phyloP scores from a whole-genome alignment of 768 basidiomycete species.

The Heimioporus sp. region DNA sequence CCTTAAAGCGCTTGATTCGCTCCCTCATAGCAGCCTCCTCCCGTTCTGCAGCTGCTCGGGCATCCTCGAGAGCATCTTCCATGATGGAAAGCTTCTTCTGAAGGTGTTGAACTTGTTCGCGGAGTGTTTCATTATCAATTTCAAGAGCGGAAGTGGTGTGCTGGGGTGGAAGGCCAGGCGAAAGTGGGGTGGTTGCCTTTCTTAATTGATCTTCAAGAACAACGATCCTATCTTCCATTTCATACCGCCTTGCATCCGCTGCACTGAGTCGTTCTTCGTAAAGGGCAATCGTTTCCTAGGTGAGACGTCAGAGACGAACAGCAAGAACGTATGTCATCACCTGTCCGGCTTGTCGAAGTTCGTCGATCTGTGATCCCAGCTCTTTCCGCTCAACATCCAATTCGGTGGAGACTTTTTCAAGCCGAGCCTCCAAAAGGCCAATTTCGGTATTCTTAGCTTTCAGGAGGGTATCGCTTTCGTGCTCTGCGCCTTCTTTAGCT shows the following conservation, averaged over 20 bases:
- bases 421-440: constrained; percentile 45
- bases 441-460: constrained; percentile 64
- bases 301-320: neutral
- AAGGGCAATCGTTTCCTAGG: constrained; percentile 87
- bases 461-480: constrained; percentile 48
- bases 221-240: constrained; percentile 66
- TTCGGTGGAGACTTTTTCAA: constrained; percentile 45
- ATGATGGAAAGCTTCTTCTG: constrained; percentile 70
- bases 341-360: constrained; percentile 86
- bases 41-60: constrained; percentile 61
- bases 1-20: constrained; percentile 63
- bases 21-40: constrained; percentile 67
- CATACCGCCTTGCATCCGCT: constrained; percentile 70
- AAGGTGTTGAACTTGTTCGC: constrained; percentile 86
- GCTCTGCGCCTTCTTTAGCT: constrained; percentile 48
- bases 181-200: constrained; percentile 28
- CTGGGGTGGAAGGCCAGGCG: constrained; percentile 35
- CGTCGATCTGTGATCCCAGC: constrained; percentile 72
- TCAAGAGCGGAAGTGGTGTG: constrained; percentile 69
- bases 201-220: constrained; percentile 53
- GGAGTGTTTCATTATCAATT: constrained; percentile 93
- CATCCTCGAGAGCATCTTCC: constrained; percentile 86
- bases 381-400: constrained; percentile 62
- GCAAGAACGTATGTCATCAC: constrained; percentile 37
- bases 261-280: constrained; percentile 86